These are phyloP conservation scores for Hypoxylon perforatum DNA, from an alignment of 495 filamentous ascomycete species.

Conservation along the genomic window DNA sequence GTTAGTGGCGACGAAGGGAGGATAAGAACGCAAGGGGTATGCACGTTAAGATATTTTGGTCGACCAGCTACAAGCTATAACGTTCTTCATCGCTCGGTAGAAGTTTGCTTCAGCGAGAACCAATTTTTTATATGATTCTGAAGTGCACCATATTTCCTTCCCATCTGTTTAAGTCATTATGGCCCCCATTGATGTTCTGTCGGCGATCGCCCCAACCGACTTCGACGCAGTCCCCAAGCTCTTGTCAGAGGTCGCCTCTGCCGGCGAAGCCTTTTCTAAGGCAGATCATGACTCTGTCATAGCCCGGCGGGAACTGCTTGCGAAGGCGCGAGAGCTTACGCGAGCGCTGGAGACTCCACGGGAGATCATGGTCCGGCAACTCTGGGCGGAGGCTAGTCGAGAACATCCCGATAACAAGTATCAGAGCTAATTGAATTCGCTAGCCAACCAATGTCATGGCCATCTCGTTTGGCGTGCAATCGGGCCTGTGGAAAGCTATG, in stretches of 20 bases:
- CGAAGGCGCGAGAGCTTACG: conserved; percentile 40
- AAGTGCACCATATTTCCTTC: too few relatives aligned
- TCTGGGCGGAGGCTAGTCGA: conserved; percentile 45
- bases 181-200: background rate
- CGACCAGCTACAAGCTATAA: too few relatives aligned
- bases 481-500: conserved; percentile 23
- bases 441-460: conserved; percentile 19
- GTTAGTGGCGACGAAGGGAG: too few relatives aligned
- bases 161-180: too few relatives aligned
- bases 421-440: background rate
- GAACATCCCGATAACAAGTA: background rate
- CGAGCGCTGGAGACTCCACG: conserved; percentile 48
- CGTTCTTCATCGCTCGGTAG: too few relatives aligned
- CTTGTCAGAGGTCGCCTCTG: conserved; percentile 14
- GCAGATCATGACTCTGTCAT: background rate
- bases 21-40: too few relatives aligned
- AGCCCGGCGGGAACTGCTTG: conserved; percentile 35
- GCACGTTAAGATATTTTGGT: too few relatives aligned
- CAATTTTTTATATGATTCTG: too few relatives aligned
- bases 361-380: conserved; percentile 50
- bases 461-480: conserved; percentile 12
- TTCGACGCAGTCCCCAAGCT: conserved; percentile 12
- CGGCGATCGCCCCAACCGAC: conserved; percentile 8
- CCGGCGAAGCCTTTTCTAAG: conserved; percentile 3
- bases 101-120: too few relatives aligned